Base-by-base conservation (phyloP, 1,139 yeast genomes). In the Candida sp. region DNA sequence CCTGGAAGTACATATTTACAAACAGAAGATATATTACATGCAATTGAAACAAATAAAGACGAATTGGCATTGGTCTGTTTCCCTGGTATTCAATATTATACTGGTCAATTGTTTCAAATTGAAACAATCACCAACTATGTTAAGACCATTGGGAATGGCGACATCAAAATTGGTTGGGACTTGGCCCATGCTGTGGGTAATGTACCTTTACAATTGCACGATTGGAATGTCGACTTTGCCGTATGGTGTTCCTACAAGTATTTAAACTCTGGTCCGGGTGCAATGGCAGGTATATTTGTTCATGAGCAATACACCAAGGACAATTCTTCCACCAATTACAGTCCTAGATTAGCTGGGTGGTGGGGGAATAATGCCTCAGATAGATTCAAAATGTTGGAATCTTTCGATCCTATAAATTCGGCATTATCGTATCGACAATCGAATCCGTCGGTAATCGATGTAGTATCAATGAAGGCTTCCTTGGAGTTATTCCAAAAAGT, bases 121-220 rank as follows among this genome's bases (percentile, higher is more conserved):
- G 72, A 70, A 41, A 61, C 60, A 12, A 88, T 91, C 52, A 90
- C 97, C 2, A 57, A 58, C 15, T 70, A 69, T 40, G 89, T 84
- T 5, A 62, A 64, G 33, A 52, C 56, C 5, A 45, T 49, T 21
- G 33, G 35, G 19, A 43, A 48, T 5, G 34, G 34, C 19, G 83
- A 81, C 1, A 75, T 87, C 33, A 58, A 75, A 2, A 93, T 89
- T 6, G 97, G 97, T 0, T 91, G 97, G 97, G 98, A 91, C 61
- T 73, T 91, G 54, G 98, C 98, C 0, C 98, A 91, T 61, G 97
- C 96, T 0, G 95, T 75, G 1, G 98, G 97, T 2, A 91, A 91
- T 60, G 93, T 88, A 1, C 84, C 82, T 1, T 63, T 91, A 43
- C 55, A 75, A 41, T 66, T 91, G 41, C 97, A 91, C 58, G 88